Evolutionary conservation across 164 flowering plant species (phyloP), one percentile per base, ranked within the genome.

Genomic region (Buxus sempervirens): DNA sequence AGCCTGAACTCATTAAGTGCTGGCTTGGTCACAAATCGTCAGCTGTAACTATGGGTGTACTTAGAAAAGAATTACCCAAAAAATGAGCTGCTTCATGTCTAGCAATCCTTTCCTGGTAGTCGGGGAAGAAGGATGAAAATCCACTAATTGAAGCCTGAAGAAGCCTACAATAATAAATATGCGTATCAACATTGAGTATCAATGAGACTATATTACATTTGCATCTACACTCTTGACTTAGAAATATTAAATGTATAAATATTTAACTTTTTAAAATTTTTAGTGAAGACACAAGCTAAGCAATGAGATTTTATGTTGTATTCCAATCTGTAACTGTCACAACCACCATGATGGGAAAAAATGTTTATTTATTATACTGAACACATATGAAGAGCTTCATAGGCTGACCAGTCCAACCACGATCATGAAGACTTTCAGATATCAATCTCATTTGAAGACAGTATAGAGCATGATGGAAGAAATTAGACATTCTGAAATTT

Each of bases 31-130:
- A 32, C 38, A 32, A 32, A 32, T 32, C 7, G 7, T 7, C 38
- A 32, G 38, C 5, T 7, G 5, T 32, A 32, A 32, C 38, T 32
- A 3, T 32, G 7, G 38, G 38, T 32, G 38, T 32, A 3, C 38
- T 32, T 24, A 6, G 38, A 63, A 10, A 53, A 45, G 64, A 20
- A 54, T 68, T 78, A 91, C 98, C 86, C 77, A 95, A 75, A 70
- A 95, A 95, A 68, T 95, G 98, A 64, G 97, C 98, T 19, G 98
- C 96, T 82, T 95, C 97, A 80, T 95, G 98, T 66, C 93, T 81
- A 24, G 91, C 87, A 62, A 91, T 85, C 77, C 98, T 83, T 57
- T 91, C 97, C 70, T 95, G 85, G 70, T 91, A 90, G 77, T 95
- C 98, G 49, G 97, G 96, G 65, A 91, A 90, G 64, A 91, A 76